Conservation (phyloP, 176 grass and related monocot species). For the Cenchrus purpureus region DNA sequence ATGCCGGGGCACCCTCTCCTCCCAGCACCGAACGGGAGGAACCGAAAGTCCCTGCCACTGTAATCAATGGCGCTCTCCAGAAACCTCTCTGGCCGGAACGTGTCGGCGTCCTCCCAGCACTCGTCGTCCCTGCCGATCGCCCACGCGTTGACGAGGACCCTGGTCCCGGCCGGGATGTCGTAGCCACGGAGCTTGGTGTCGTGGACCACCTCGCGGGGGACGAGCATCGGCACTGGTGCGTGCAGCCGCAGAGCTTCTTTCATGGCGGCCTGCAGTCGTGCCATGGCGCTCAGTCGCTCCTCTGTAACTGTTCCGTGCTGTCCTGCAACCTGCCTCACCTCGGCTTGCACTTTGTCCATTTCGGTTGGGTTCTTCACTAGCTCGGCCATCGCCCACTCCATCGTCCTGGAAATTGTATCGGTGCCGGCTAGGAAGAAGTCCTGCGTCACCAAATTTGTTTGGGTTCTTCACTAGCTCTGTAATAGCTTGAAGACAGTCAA, state of each 20-base stretch:
- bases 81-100: constrained; percentile 52
- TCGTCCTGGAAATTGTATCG: constrained; percentile 30
- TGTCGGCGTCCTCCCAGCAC: constrained; percentile 40
- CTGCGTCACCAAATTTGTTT: background rate
- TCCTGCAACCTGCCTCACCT: constrained; percentile 29
- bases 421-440: constrained; percentile 49
- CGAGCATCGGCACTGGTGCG: constrained; percentile 31
- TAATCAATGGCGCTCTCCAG: background rate
- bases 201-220: constrained; percentile 34
- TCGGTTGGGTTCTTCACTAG: constrained; percentile 53
- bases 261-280: constrained; percentile 24
- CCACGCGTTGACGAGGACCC: constrained; percentile 64
- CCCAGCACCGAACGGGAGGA: constrained; percentile 44
- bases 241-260: constrained; percentile 62
- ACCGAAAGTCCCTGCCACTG: constrained; percentile 14
- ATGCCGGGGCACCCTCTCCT: constrained; percentile 41
- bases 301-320: background rate
- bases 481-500: background rate
- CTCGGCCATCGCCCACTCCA: constrained; percentile 69
- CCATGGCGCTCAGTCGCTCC: constrained; percentile 21
- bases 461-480: too few relatives aligned
- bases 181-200: constrained; percentile 49
- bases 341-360: constrained; percentile 46
- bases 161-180: constrained; percentile 40
- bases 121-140: constrained; percentile 52